Conservation (phyloP, 257 asterid species). For the Solanum ossicruentum region DNA sequence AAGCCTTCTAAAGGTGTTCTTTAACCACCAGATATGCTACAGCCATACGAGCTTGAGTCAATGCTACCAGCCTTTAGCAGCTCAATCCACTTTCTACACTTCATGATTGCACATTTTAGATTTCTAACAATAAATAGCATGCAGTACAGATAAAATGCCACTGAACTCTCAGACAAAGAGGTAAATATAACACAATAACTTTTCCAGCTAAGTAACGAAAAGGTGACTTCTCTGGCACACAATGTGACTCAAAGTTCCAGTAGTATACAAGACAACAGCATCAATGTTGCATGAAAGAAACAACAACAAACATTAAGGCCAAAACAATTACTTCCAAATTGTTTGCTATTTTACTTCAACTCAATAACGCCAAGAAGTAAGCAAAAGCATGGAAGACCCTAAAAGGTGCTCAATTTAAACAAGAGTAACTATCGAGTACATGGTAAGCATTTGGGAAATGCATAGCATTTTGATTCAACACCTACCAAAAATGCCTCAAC, state of each 20-base stretch:
- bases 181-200: background rate
- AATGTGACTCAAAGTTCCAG: background rate
- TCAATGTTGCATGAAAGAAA: background rate
- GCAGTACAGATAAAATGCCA: background rate
- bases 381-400: background rate
- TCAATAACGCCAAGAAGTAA: background rate
- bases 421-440: background rate
- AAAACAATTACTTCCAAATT: background rate
- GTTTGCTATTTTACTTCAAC: background rate
- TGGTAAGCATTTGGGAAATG: background rate
- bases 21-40: background rate
- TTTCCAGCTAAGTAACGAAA: background rate
- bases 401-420: background rate
- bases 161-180: background rate
- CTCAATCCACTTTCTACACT: background rate
- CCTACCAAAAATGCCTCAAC: constrained; percentile 87
- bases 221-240: background rate
- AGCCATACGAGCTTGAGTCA: background rate
- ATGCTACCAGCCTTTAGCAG: background rate
- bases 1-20: background rate
- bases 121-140: background rate
- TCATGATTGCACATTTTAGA: background rate
- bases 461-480: background rate
- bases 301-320: background rate
- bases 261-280: background rate